Conservation (phyloP, 169 alveolate species). For the Besnoitia besnoiti region DNA sequence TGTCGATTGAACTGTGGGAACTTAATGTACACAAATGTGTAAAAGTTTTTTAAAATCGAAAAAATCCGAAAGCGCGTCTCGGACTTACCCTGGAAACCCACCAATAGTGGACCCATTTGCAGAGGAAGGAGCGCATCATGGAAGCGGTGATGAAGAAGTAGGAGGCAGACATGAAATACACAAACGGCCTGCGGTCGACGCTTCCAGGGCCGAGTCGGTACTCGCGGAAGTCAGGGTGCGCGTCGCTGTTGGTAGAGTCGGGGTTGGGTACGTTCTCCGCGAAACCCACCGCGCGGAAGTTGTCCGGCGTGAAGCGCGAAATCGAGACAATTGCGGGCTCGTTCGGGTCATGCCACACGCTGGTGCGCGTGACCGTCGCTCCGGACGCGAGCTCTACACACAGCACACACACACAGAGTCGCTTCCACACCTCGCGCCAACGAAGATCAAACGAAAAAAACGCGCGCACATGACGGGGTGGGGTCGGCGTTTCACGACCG, state of each 20-base stretch:
- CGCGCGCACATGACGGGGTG: no score
- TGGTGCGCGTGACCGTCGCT: slow-evolving; percentile 86
- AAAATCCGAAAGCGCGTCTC: no score
- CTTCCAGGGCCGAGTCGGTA: slow-evolving; percentile 81
- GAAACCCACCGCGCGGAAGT: slow-evolving; percentile 87
- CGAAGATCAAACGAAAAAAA: no score
- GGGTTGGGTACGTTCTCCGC: slow-evolving; percentile 86
- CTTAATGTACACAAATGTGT: background rate
- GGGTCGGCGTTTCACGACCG: no score
- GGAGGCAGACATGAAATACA: slow-evolving; percentile 83
- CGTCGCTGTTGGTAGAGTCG: slow-evolving; percentile 81
- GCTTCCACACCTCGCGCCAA: no score
- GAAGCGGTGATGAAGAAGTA: slow-evolving; percentile 81
- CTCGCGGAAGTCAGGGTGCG: slow-evolving; percentile 87
- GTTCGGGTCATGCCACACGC: slow-evolving; percentile 86
- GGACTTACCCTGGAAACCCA: slow-evolving; percentile 80
- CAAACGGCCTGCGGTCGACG: slow-evolving; percentile 84
- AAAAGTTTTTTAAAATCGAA: background rate
- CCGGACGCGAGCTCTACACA: slow-evolving; percentile 85
- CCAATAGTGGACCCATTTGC: slow-evolving; percentile 82
- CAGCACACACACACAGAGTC: background rate
- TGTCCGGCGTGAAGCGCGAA: slow-evolving; percentile 83
- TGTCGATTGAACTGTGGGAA: background rate
- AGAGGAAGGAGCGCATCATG: slow-evolving; percentile 78
- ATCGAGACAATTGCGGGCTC: slow-evolving; percentile 89